Evolutionary conservation across 2,329 filamentous ascomycete species (phyloP).

Genomic region (Epichloe uncinata): DNA sequence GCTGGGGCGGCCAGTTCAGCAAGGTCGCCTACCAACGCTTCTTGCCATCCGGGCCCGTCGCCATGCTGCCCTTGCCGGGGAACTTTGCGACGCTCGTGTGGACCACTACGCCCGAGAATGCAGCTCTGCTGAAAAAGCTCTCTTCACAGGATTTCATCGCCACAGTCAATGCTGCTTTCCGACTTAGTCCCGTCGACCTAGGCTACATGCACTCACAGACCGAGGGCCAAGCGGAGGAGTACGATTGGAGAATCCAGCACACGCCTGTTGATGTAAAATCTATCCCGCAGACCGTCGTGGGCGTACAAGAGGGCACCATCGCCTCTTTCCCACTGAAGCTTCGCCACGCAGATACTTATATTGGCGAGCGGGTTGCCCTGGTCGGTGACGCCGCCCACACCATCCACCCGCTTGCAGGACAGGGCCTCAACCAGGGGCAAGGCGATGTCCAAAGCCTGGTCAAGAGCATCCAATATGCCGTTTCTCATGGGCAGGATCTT

Average conservation of each 20-base stretch:
- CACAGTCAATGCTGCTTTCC: slow-evolving; percentile 89
- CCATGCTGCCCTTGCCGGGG: slow-evolving; percentile 78
- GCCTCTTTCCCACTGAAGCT: slow-evolving; percentile 87
- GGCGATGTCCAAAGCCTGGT: slow-evolving; percentile 74
- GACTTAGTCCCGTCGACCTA: slow-evolving; percentile 65
- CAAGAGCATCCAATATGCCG: slow-evolving; percentile 59
- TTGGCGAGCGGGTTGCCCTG: slow-evolving; percentile 77
- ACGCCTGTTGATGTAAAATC: slow-evolving; percentile 40
- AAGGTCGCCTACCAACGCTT: slow-evolving; percentile 92
- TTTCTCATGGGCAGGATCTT: slow-evolving; percentile 76
- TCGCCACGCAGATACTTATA: slow-evolving; percentile 89
- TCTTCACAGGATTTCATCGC: slow-evolving; percentile 60
- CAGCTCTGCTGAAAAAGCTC: slow-evolving; percentile 65
- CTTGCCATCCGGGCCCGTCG: slow-evolving; percentile 80
- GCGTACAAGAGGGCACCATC: slow-evolving; percentile 64
- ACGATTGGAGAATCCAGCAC: slow-evolving; percentile 70
- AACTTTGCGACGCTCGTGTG: slow-evolving; percentile 79
- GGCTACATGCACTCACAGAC: slow-evolving; percentile 61
- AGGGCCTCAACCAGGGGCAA: slow-evolving; percentile 88
- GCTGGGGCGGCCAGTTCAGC: slow-evolving; percentile 36
- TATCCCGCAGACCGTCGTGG: slow-evolving; percentile 52
- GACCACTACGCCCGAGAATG: slow-evolving; percentile 77
- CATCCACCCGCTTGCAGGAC: slow-evolving; percentile 85
- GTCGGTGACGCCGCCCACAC: slow-evolving; percentile 94
- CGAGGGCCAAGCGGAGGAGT: slow-evolving; percentile 54